These are phyloP conservation scores for Arachis hypogaea DNA, from an alignment of 306 rosid genomes.

Conservation along the genomic window DNA sequence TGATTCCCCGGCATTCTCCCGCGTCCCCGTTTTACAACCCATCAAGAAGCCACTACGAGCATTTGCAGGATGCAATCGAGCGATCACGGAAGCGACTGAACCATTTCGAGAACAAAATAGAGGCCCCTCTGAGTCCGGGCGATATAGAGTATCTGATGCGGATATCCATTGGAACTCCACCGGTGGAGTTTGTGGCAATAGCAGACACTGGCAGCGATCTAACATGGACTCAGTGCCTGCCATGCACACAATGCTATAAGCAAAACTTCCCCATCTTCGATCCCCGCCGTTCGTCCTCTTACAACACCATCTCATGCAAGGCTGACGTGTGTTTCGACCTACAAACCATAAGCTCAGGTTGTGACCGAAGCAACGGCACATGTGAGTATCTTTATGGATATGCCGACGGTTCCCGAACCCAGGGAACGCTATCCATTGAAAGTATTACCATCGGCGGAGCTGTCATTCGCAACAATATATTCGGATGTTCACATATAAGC, in stretches of 20 bases:
- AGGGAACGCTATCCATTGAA: conserved; percentile 52
- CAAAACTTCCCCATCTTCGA: conserved; percentile 50
- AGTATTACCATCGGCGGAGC: conserved; percentile 37
- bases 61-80: conserved; percentile 44
- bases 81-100: conserved; percentile 51
- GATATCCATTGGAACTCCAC: conserved; percentile 61
- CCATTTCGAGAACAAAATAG: not conserved
- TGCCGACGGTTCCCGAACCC: conserved; percentile 54
- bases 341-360: not conserved
- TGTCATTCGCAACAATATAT: conserved; percentile 17
- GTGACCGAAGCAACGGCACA: not conserved
- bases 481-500: conserved; percentile 58
- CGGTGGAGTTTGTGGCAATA: conserved; percentile 44
- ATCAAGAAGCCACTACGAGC: conserved; percentile 36
- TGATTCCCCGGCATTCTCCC: conserved; percentile 56
- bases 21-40: conserved; percentile 51
- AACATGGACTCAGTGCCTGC: conserved; percentile 67
- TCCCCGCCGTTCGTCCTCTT: conserved; percentile 53
- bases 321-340: conserved; percentile 32
- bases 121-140: conserved; percentile 31
- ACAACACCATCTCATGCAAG: conserved; percentile 33
- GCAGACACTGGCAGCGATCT: conserved; percentile 75
- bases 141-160: conserved; percentile 61
- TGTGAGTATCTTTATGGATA: conserved; percentile 46
- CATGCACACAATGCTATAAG: conserved; percentile 21